phyloP scores from a whole-genome alignment of 2,329 filamentous ascomycete genomes.

The Nemania diffusa region DNA sequence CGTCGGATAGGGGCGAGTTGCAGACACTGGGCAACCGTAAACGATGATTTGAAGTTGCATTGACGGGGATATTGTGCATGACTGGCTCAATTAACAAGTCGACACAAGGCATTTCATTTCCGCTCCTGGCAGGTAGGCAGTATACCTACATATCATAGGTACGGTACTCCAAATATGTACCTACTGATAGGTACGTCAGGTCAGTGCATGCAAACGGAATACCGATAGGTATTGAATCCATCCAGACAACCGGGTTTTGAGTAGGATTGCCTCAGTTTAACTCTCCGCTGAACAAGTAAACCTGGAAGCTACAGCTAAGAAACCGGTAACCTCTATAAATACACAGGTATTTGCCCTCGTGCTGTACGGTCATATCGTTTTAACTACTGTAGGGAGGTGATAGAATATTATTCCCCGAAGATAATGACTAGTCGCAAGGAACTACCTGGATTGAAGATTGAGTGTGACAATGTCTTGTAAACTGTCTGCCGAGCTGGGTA shows the following conservation, averaged over 20 bases:
- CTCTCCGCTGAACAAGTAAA: slow-evolving; percentile 3
- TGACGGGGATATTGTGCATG: slow-evolving; percentile 28
- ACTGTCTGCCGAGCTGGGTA: not conserved
- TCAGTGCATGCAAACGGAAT: not conserved
- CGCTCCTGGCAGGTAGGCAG: slow-evolving; percentile 12
- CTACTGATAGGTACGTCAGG: not conserved
- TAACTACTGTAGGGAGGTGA: not conserved
- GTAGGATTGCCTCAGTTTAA: slow-evolving; percentile 17
- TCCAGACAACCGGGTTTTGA: slow-evolving; percentile 10
- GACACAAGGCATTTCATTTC: slow-evolving; percentile 16
- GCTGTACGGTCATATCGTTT: not conserved
- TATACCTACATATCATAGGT: not conserved
- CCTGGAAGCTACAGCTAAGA: slow-evolving; percentile 16
- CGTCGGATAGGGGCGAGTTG: slow-evolving; percentile 27
- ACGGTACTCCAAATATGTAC: too few relatives aligned
- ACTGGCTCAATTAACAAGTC: slow-evolving; percentile 17
- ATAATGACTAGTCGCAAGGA: not conserved
- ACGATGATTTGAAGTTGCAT: slow-evolving; percentile 17
- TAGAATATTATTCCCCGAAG: not conserved
- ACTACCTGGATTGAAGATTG: not conserved
- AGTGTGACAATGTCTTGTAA: slow-evolving; percentile 9
- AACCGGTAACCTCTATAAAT: slow-evolving; percentile 18
- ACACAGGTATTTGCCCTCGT: not conserved
- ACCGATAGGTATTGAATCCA: not conserved
- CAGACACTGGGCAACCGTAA: slow-evolving; percentile 3